Percentiles rank a stretch among this genome's conserved stretches.
These are phyloP conservation scores for Phytophthora tentaculata DNA, from an alignment of 352 stramenopile species.

Conservation along the genomic window DNA sequence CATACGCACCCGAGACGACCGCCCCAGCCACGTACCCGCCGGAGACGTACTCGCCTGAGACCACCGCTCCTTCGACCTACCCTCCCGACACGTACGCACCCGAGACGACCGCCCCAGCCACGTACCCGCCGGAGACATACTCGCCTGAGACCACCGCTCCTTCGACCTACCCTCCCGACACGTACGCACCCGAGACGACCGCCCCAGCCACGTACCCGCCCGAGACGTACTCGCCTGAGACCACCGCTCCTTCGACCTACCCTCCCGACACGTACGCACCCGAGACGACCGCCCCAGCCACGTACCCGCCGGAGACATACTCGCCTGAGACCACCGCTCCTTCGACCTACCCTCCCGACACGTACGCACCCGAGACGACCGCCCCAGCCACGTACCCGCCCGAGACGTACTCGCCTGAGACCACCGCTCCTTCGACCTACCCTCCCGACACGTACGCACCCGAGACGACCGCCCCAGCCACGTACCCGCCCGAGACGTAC, in stretches of 20 bases:
- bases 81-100: neutral
- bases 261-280: neutral
- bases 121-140: neutral
- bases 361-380: neutral
- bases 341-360: neutral
- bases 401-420: slow-evolving; percentile 1
- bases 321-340: neutral
- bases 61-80: neutral
- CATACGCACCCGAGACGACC: neutral
- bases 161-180: neutral
- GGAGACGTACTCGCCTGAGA: neutral
- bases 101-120: neutral
- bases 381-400: slow-evolving; percentile 8
- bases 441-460: slow-evolving; percentile 11
- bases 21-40: neutral
- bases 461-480: slow-evolving; percentile 3
- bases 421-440: neutral
- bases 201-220: neutral
- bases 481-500: slow-evolving; percentile 12
- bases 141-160: neutral
- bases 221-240: neutral
- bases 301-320: neutral
- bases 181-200: neutral
- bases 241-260: neutral
- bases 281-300: neutral